Conservation (phyloP, 192 early-diverging fungal genomes). For the Coemansia sp. region DNA sequence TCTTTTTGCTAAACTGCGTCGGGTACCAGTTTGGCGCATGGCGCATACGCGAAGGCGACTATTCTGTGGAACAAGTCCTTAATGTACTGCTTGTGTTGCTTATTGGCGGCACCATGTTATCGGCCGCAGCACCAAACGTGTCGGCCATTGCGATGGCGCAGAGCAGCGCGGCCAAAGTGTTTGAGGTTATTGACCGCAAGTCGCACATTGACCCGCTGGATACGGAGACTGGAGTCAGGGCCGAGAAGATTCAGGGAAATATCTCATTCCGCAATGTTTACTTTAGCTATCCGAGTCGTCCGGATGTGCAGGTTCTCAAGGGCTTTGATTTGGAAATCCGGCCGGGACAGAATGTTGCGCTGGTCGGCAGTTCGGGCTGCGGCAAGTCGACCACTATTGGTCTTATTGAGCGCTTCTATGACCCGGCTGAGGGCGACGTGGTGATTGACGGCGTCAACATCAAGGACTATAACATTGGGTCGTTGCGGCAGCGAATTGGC, state of each 20-base stretch:
- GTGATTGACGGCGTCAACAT: conserved; percentile 72
- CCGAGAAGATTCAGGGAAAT: background rate
- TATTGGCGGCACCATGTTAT: background rate
- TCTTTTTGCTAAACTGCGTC: conserved; percentile 2
- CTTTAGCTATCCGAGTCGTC: conserved; percentile 82
- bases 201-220: conserved; percentile 1
- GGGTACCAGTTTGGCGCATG: conserved; percentile 1
- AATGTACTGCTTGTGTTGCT: background rate
- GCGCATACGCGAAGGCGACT: conserved; percentile 1
- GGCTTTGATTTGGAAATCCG: conserved; percentile 68
- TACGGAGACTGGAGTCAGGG: background rate
- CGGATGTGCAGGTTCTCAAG: conserved; percentile 76
- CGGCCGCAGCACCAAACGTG: background rate
- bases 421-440: conserved; percentile 57
- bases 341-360: conserved; percentile 83
- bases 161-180: conserved; percentile 4
- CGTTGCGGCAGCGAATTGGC: conserved; percentile 81
- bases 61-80: background rate
- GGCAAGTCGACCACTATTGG: conserved; percentile 84
- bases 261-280: conserved; percentile 44
- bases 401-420: conserved; percentile 86
- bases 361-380: conserved; percentile 83
- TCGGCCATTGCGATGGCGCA: conserved; percentile 3
- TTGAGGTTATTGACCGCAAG: background rate
- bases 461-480: conserved; percentile 71